Conservation (phyloP, 441 rosid species). For the Euphorbia celastroides region DNA sequence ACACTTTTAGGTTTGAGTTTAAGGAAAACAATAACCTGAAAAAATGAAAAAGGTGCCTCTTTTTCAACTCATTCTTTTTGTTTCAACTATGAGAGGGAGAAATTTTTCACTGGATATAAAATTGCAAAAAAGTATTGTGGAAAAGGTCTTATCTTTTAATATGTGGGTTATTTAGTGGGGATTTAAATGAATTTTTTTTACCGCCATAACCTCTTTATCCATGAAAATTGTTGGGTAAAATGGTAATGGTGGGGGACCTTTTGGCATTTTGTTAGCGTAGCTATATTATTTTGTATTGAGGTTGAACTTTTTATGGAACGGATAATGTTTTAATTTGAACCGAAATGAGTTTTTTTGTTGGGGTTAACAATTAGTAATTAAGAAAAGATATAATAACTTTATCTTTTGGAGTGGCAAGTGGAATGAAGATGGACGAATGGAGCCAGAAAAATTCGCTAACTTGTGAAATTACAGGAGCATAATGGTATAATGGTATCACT, state of each 20-base stretch:
- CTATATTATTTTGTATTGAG: not conserved
- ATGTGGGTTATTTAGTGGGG: not conserved
- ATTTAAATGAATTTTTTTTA: constrained; percentile 13
- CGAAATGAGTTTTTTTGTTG: not conserved
- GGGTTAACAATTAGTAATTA: not conserved
- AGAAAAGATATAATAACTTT: constrained; percentile 19
- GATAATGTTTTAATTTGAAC: constrained; percentile 30
- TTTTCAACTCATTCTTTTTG: not conserved
- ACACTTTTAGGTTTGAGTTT: not conserved
- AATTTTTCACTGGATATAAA: constrained; percentile 9
- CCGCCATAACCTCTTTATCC: constrained; percentile 24
- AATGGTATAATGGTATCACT: constrained; percentile 7
- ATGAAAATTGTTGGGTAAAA: constrained; percentile 18
- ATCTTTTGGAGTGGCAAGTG: constrained; percentile 28
- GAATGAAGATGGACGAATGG: constrained; percentile 11
- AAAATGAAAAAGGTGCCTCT: not conserved
- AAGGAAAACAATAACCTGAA: not conserved
- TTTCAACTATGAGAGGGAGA: not conserved
- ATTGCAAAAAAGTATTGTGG: constrained; percentile 3
- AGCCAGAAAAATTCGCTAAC: constrained; percentile 19
- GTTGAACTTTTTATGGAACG: constrained; percentile 2
- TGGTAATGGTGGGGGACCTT: constrained; percentile 17
- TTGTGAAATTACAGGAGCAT: constrained; percentile 30
- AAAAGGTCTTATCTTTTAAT: constrained; percentile 9
- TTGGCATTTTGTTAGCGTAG: constrained; percentile 13